A percentile compares a stretch with the other conserved stretches of the same genome.
These are phyloP conservation scores for Wickerhamiella musiphila DNA, from an alignment of 805 yeast species.

Conservation along the genomic window DNA sequence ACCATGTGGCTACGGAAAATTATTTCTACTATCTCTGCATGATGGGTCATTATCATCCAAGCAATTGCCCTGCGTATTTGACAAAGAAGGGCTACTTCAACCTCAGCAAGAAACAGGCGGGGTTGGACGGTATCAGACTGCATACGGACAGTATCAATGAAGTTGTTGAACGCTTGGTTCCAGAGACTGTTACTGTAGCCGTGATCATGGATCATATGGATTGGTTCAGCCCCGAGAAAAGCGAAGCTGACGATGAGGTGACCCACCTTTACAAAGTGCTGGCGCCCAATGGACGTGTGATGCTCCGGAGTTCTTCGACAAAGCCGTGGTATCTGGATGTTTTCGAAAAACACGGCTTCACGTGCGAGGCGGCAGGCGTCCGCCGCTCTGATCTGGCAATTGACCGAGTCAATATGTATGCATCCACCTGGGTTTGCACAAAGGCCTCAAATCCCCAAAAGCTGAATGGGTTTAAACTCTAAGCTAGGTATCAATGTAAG, in stretches of 20 bases:
- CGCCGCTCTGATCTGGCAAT: slow-evolving; percentile 47
- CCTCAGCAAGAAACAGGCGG: slow-evolving; percentile 30
- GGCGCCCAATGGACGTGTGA: slow-evolving; percentile 50
- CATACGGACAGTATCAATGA: slow-evolving; percentile 70
- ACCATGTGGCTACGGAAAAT: slow-evolving; percentile 51
- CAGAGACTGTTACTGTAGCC: slow-evolving; percentile 52
- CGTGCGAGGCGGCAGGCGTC: slow-evolving; percentile 50
- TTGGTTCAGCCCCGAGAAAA: slow-evolving; percentile 58
- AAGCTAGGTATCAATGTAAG: no score
- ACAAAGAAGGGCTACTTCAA: slow-evolving; percentile 38
- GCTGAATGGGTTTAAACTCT: no score
- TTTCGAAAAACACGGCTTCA: slow-evolving; percentile 52
- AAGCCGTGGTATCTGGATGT: slow-evolving; percentile 63
- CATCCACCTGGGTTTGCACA: slow-evolving; percentile 74
- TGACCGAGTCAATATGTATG: slow-evolving; percentile 76
- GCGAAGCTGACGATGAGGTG: slow-evolving; percentile 51
- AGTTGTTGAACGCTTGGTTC: slow-evolving; percentile 48
- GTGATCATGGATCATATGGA: slow-evolving; percentile 87
- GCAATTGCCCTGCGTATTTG: slow-evolving; percentile 63
- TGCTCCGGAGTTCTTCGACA: slow-evolving; percentile 57
- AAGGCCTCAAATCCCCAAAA: no score
- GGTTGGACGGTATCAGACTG: slow-evolving; percentile 52
- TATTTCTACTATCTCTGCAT: slow-evolving; percentile 61
- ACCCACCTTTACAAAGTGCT: slow-evolving; percentile 44
- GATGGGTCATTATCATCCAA: slow-evolving; percentile 38